phyloP scores from a whole-genome alignment of 106 monocot genomes.

The Allium fistulosum region DNA sequence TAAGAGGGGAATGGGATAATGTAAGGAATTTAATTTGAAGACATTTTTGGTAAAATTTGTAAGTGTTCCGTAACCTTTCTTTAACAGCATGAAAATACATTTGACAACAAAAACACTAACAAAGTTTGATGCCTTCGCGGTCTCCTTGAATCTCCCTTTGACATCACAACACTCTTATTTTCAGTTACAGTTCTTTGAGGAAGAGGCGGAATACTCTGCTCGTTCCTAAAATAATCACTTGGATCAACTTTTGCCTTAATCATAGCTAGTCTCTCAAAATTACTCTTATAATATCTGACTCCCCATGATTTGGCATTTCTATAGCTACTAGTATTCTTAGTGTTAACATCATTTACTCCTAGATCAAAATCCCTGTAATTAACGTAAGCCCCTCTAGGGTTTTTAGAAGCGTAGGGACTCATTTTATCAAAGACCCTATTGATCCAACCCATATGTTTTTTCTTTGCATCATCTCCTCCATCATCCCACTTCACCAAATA shows the following conservation, averaged over 20 bases:
- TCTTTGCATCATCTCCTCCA: not conserved
- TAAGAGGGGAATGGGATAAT: too few species aligned
- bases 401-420: conserved; percentile 17
- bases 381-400: conserved; percentile 20
- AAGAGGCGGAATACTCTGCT: conserved; percentile 19
- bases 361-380: conserved; percentile 28
- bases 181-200: not conserved
- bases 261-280: conserved; percentile 11
- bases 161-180: not conserved
- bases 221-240: conserved; percentile 14
- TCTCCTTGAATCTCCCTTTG: too few species aligned
- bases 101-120: too few species aligned
- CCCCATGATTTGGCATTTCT: conserved; percentile 12
- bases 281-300: conserved; percentile 8
- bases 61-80: too few species aligned
- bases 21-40: too few species aligned
- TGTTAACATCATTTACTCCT: conserved; percentile 7
- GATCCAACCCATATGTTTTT: conserved; percentile 10
- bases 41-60: too few species aligned
- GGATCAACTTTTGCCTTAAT: conserved; percentile 17
- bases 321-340: not conserved
- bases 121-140: too few species aligned
- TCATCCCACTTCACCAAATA: conserved; percentile 16
- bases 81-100: too few species aligned
- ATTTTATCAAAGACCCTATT: conserved; percentile 12